These are phyloP conservation scores for Seiridium cupressi DNA, from an alignment of 2,329 filamentous ascomycete species.

Conservation along the genomic window DNA sequence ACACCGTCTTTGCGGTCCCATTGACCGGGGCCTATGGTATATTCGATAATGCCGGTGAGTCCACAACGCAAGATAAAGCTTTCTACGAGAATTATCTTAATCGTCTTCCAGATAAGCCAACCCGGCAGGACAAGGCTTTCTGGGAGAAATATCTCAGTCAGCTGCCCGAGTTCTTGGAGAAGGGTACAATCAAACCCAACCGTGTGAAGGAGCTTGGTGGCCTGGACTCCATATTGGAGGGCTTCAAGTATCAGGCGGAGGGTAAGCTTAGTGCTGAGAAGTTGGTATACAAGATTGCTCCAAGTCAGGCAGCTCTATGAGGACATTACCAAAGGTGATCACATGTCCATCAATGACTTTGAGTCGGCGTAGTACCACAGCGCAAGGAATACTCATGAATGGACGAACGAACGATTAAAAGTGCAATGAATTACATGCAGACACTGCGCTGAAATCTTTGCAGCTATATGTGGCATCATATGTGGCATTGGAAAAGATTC, in stretches of 20 bases:
- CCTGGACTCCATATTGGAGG: slow-evolving; percentile 22
- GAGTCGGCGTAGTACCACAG: no score
- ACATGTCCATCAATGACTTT: no score
- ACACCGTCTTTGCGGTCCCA: slow-evolving; percentile 26
- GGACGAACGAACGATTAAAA: no score
- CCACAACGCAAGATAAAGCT: slow-evolving; percentile 26
- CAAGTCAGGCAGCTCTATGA: neutral
- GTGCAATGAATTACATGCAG: no score
- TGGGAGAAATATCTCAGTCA: slow-evolving; percentile 30
- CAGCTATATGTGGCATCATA: no score
- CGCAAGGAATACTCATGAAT: no score
- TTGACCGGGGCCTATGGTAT: slow-evolving; percentile 13
- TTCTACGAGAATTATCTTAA: slow-evolving; percentile 14
- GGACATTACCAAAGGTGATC: neutral
- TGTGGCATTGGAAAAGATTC: no score
- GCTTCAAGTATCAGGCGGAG: slow-evolving; percentile 24
- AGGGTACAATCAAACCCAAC: slow-evolving; percentile 28
- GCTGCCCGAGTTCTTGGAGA: slow-evolving; percentile 23
- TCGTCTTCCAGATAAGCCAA: slow-evolving; percentile 19
- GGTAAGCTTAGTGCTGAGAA: slow-evolving; percentile 30
- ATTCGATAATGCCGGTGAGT: slow-evolving; percentile 25
- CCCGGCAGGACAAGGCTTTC: slow-evolving; percentile 26
- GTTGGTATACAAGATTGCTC: slow-evolving; percentile 27
- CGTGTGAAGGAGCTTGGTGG: slow-evolving; percentile 24
- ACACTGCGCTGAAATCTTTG: no score